Evolutionary conservation across 352 stramenopile species (phyloP), one percentile per base, ranked within the genome.

Genomic region (Blastocystis sp.): DNA sequence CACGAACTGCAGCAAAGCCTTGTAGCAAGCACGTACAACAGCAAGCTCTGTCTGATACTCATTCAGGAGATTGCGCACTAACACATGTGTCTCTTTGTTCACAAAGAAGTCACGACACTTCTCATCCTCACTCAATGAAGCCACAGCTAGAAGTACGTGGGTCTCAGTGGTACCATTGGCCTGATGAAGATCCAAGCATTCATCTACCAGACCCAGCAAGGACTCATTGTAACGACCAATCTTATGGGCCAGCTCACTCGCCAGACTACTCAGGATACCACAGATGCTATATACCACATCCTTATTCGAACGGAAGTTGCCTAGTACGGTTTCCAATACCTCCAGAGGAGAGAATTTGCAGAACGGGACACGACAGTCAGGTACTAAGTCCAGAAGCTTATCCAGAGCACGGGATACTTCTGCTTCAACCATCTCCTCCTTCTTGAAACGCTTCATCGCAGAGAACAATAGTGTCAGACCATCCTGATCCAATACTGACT

Each of bases 11-110:
- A 84, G 73, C 48, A 84, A 33, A 54, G 73, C 73, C 48, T 44
- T 66, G 73, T 66, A 66, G 42, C 42, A 44, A 54, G 51, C 48
- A 3, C 42, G 22, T 3, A 68, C 73, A 33, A 84, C 48, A 1
- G 1, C 22, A 33, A 44, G 2, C 13, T 84, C 51, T 51, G 37
- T 40, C 73, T 84, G 73, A 57, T 40, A 66, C 17, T 53, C 53
- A 57, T 84, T 84, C 73, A 84, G 51, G 48, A 84, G 19, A 42
- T 84, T 56, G 73, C 73, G 73, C 3, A 84, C 37, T 51, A 84
- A 51, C 48, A 37, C 30, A 57, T 64, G 53, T 57, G 73, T 84
- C 6, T 84, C 73, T 37, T 40, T 40, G 53, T 66, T 44, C 48
- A 84, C 48, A 42, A 84, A 84, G 73, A 69, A 66, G 0, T 53